Evolutionary conservation across 768 basidiomycete species (phyloP), one percentile per base, ranked within the genome.

Genomic region (Termitomyces sp.): DNA sequence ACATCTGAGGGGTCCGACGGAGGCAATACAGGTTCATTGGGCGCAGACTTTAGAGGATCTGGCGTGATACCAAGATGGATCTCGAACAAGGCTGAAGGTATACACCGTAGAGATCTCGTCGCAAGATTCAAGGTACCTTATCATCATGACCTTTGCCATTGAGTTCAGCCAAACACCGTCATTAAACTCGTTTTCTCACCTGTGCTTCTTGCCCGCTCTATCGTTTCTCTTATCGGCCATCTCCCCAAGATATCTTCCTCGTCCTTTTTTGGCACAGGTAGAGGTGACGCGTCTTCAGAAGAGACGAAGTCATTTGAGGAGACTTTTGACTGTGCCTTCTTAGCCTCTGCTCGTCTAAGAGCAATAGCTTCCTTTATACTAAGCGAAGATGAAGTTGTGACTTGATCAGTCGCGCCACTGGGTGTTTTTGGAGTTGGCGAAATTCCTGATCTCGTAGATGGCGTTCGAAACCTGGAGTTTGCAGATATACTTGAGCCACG

Each of bases 281-380:
- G 66, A 0, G 83, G 82, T 10, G 79, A 67, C 14, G 79, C 78
- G 62, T 88, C 83, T 65, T 85, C 85, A 43, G 86, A 66, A 20
- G 70, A 72, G 11, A 72, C 74, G 20, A 83, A 73, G 55, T 70
- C 72, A 64, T 74, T 77, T 8, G 76, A 65, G n/a, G 59, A 34
- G 40, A 54, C 63, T 64, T 70, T 71, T 25, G 66, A 58, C 51
- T 77, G 72, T 57, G 79, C 75, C 67, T 91, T 92, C 75, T 87
- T 91, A 0, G 86, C 89, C 68, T 92, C 88, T 0, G 91, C 90
- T 47, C 91, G 80, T 63, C 84, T 90, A 49, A 91, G 75, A 2
- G 91, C 91, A 69, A 94, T 92, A 14, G 86, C 88, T 63, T 92
- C 92, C 66, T 86, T 86, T 63, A 92, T 81, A 68, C 82, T 91